phyloP scores from a whole-genome alignment of 257 asterid species.

The Capsicum pubescens region DNA sequence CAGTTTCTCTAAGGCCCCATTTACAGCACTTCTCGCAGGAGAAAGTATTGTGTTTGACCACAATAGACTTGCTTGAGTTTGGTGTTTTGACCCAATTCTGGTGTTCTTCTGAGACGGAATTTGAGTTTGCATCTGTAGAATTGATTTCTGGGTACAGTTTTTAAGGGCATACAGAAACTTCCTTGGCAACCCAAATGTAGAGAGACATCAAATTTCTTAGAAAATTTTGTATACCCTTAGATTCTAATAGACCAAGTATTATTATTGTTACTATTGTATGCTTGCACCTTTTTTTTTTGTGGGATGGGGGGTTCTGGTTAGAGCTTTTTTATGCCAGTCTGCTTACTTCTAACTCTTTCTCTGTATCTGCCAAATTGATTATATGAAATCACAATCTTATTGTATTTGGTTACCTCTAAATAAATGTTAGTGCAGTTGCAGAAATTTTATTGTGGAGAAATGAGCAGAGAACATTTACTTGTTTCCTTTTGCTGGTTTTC shows the following conservation, averaged over 20 bases:
- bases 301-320: not conserved
- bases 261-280: not conserved
- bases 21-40: slow-evolving; percentile 3
- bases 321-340: not conserved
- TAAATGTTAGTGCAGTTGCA: slow-evolving; percentile 74
- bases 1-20: not conserved
- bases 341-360: not conserved
- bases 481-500: slow-evolving; percentile 59
- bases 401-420: not conserved
- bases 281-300: not conserved
- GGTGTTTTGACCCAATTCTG: slow-evolving; percentile 10
- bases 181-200: not conserved
- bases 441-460: slow-evolving; percentile 95
- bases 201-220: not conserved
- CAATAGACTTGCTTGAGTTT: not conserved
- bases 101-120: slow-evolving; percentile 17
- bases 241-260: slow-evolving; percentile 17
- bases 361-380: slow-evolving; percentile 1
- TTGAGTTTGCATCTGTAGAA: not conserved
- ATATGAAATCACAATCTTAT: not conserved
- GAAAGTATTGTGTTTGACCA: slow-evolving; percentile 8
- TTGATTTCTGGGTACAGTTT: slow-evolving; percentile 22
- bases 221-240: not conserved
- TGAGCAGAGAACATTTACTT: slow-evolving; percentile 73
- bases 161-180: slow-evolving; percentile 2